phyloP scores from a whole-genome alignment of 495 filamentous ascomycete species.

The Aspergillus egyptiacus region DNA sequence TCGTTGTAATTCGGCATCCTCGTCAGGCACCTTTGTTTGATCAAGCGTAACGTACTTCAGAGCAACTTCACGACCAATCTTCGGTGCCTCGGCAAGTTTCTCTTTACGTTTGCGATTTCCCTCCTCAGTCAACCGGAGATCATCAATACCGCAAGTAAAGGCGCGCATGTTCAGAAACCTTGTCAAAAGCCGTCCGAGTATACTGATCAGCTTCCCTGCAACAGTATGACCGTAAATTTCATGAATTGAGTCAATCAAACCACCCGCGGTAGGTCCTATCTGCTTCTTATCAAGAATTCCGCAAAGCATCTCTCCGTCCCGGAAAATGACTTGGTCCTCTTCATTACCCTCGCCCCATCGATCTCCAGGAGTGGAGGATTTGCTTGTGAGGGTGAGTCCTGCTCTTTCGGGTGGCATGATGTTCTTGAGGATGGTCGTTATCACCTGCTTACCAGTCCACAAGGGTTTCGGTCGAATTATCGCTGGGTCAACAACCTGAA shows the following conservation, averaged over 20 bases:
- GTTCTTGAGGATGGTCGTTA: constrained; percentile 90
- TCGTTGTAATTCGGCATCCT: constrained; percentile 62
- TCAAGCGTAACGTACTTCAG: constrained; percentile 88
- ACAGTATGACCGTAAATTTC: constrained; percentile 85
- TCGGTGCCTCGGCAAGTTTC: constrained; percentile 59
- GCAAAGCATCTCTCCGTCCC: constrained; percentile 77
- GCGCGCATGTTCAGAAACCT: constrained; percentile 87
- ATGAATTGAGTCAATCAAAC: constrained; percentile 85
- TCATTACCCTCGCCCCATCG: constrained; percentile 67
- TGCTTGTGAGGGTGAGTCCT: constrained; percentile 72
- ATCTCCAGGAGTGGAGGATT: constrained; percentile 67
- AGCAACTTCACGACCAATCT: constrained; percentile 77
- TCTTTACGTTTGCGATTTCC: constrained; percentile 68
- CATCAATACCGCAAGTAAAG: constrained; percentile 96
- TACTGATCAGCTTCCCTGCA: constrained; percentile 80
- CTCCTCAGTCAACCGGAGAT: constrained; percentile 76
- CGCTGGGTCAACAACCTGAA: constrained; percentile 73
- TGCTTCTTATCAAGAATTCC: constrained; percentile 97
- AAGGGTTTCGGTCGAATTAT: constrained; percentile 71
- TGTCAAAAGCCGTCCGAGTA: constrained; percentile 83
- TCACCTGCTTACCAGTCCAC: constrained; percentile 98
- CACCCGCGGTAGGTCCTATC: constrained; percentile 79
- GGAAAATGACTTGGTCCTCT: constrained; percentile 76
- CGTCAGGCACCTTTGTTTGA: constrained; percentile 48
- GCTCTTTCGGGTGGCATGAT: constrained; percentile 69